Base-by-base conservation (phyloP, 257 asterid genomes). In the Nicotiana tomentosiformis region DNA sequence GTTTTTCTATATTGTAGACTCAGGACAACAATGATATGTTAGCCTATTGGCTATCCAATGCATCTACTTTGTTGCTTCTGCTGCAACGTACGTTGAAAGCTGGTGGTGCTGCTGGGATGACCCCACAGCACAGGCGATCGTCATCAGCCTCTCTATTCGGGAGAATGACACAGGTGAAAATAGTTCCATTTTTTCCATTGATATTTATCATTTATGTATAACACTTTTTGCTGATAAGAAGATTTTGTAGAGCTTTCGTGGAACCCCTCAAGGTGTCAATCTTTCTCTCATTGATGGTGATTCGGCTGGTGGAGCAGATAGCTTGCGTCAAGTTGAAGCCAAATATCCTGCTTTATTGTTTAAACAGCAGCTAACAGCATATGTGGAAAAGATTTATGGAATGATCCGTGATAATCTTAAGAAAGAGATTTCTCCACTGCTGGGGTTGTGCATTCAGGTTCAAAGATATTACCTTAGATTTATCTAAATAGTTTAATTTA, bases 401-500 rank as follows among this genome's bases (percentile, higher is more conserved):
- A 81, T 81, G 84, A 81, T 81, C 78, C 84, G 84, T 32, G 84
- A 81, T 81, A 81, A 81, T 81, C 65, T 81, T 69, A 81, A 81
- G 84, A 81, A 81, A 81, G 84, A 81, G 84, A 81, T 81, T 66
- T 81, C 84, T 67, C 84, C 84, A 10, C 89, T 85, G 66, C 97
- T 96, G 17, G 98, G 98, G 62, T 87, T 90, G 85, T 96, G 99
- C 90, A 96, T 96, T 85, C 99, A 96, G 98, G 99, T 96, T 68
- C 85, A 11, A 20, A 58, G 57, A 66, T 81, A 81, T 67, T 66
- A 33, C 51, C 49, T 1, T 66, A 16, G 46, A 51, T 16, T 15
- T 29, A 7, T 29, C 80, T n/a, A 30, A 30, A 72, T 66, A 81
- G 30, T 81, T 81, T 14, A 35, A 46, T 18, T 53, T 80, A 37